A percentile compares a stretch with the other conserved stretches of the same genome.
These are phyloP conservation scores for Fusarium succisae DNA, from an alignment of 2,329 filamentous ascomycete genomes.

Conservation along the genomic window DNA sequence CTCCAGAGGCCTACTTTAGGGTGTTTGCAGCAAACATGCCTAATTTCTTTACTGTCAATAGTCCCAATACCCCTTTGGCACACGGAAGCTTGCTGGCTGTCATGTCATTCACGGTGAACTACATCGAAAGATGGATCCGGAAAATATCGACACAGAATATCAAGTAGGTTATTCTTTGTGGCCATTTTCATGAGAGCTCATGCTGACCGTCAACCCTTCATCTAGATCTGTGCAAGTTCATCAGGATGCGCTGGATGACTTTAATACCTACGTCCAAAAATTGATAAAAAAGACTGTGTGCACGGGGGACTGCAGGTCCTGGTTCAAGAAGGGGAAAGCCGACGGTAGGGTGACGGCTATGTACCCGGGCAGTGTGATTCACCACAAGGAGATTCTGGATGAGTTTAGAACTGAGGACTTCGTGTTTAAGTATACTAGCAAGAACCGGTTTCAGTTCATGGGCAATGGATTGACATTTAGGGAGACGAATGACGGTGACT, in stretches of 20 bases:
- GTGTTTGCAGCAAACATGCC: background rate
- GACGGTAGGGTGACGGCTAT: background rate
- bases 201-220: too few species aligned
- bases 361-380: background rate
- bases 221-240: background rate
- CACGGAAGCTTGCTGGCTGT: background rate
- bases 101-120: background rate
- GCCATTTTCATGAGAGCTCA: rapidly evolving
- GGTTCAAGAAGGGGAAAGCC: background rate
- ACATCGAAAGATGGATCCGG: background rate
- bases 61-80: background rate
- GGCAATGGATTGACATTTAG: background rate
- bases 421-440: background rate
- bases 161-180: background rate
- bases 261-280: background rate
- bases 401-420: slow-evolving; percentile 11
- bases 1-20: background rate
- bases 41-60: background rate
- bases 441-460: slow-evolving; percentile 2
- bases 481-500: background rate
- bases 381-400: background rate
- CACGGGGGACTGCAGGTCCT: background rate
- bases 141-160: background rate
- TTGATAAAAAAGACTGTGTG: background rate
- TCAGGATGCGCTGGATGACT: background rate